Evolutionary conservation across 495 filamentous ascomycete species (phyloP), one percentile per base, ranked within the genome.

Genomic region (Hypomontagnella monticulosa): DNA sequence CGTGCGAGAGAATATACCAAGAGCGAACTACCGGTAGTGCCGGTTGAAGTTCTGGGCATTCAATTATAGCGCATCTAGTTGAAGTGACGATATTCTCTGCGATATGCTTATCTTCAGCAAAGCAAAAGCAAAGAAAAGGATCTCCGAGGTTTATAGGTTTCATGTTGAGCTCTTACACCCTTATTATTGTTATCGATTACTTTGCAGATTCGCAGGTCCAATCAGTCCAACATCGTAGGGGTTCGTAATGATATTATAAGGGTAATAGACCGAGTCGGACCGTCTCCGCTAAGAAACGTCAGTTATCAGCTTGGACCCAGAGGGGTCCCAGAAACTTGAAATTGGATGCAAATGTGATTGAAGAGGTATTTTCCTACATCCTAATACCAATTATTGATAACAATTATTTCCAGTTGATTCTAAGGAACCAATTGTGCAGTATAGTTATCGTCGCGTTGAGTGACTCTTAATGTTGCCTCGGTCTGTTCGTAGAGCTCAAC

Each of bases 261-360:
- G 34, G 18, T 49, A 51, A 57, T 51, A 43, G 40, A 60, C 66
- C 66, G 66, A 69, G 44, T 69, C 66, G 66, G 66, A 63, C 66
- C 66, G 59, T 69, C 65, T 68, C 40, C 57, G 56, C 37, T 63
- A 37, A 11, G 7, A 56, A 23, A 51, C 47, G 36, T 48, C 44
- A 32, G 36, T 14, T 34, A 3, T 0, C 34, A 51, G 15, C 15
- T 33, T 11, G 46, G n/a, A 30, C 14, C 51, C 33, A 18, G 40
- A 47, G 54, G 53, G 57, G 16, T 32, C 53, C 32, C 33, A 12
- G 32, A 4, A 53, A 5, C 37, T 14, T 37, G 9, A n/a, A 10
- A 27, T 54, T 54, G 37, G 41, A 18, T 10, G 40, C 27, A 10
- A 57, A 3, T 27, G 23, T 27, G 6, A 27, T 27, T 27, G 6